Evolutionary conservation across 345 rosid genomes (phyloP).

Genomic region (Orychophragmus violaceus): DNA sequence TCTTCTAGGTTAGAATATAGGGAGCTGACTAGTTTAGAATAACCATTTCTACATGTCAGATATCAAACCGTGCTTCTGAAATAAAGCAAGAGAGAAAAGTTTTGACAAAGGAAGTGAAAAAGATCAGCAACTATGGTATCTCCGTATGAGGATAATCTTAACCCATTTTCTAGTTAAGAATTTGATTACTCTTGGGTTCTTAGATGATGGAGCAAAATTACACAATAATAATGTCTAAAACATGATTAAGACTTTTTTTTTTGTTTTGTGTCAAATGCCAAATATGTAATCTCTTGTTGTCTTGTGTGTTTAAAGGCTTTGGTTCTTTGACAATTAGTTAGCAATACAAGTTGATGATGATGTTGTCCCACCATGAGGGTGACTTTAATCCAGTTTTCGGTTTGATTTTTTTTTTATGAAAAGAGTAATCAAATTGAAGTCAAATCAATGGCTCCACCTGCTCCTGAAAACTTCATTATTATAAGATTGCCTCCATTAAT

Average conservation of each 20-base stretch:
- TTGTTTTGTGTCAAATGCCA: slow-evolving; percentile 1
- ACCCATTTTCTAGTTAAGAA: too few species aligned
- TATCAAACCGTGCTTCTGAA: slow-evolving; percentile 58
- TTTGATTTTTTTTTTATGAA: background rate
- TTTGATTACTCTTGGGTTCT: background rate
- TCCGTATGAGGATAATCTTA: slow-evolving; percentile 72
- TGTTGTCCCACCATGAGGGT: background rate
- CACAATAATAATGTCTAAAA: slow-evolving; percentile 15
- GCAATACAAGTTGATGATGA: slow-evolving; percentile 14
- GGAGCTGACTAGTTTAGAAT: background rate
- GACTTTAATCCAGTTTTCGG: background rate
- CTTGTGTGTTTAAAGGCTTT: background rate
- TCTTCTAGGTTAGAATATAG: slow-evolving; percentile 6
- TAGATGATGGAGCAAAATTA: slow-evolving; percentile 5
- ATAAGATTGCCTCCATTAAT: too few species aligned
- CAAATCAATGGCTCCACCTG: too few species aligned
- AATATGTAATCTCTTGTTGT: slow-evolving; percentile 17
- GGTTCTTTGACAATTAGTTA: slow-evolving; percentile 13
- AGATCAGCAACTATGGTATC: slow-evolving; percentile 84
- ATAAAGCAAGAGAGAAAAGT: slow-evolving; percentile 62
- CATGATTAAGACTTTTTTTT: background rate
- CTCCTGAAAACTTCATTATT: too few species aligned
- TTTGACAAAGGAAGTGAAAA: slow-evolving; percentile 68
- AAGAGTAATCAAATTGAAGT: too few species aligned
- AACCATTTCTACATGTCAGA: slow-evolving; percentile 36